These are phyloP conservation scores for Heterobasidion occidentale DNA, from an alignment of 1,284 basidiomycete genomes.

Conservation along the genomic window DNA sequence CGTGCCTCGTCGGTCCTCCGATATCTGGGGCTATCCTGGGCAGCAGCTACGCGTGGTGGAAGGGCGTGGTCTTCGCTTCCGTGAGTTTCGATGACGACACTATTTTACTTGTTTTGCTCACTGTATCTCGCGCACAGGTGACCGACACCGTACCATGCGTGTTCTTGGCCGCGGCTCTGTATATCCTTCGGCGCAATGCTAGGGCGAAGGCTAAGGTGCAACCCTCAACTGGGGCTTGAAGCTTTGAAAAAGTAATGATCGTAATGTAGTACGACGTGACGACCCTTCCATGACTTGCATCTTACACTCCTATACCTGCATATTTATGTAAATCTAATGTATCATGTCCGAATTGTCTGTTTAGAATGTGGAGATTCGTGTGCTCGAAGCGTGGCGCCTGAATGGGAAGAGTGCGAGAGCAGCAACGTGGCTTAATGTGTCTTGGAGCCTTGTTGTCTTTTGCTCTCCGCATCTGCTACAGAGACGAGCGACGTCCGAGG, in stretches of 20 bases:
- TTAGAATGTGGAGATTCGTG: too few species aligned
- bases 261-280: neutral
- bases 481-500: neutral
- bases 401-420: too few species aligned
- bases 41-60: conserved; percentile 7
- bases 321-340: too few species aligned
- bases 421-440: too few species aligned
- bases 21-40: conserved; percentile 12
- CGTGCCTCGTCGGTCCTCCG: conserved; percentile 10
- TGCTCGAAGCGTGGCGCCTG: too few species aligned
- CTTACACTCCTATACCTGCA: too few species aligned
- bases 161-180: conserved; percentile 1
- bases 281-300: too few species aligned
- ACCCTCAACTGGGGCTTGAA: neutral
- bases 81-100: neutral
- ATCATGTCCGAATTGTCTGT: too few species aligned
- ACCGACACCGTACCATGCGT: conserved; percentile 4
- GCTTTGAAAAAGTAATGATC: neutral
- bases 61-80: conserved; percentile 7
- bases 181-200: neutral
- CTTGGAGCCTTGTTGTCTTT: too few species aligned
- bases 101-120: neutral
- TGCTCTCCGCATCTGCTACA: neutral
- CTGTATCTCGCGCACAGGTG: neutral
- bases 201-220: neutral